A percentile compares a stretch with the other conserved stretches of the same genome.
phyloP scores from a whole-genome alignment of 192 early-diverging fungal species.

The Linnemannia exigua region DNA sequence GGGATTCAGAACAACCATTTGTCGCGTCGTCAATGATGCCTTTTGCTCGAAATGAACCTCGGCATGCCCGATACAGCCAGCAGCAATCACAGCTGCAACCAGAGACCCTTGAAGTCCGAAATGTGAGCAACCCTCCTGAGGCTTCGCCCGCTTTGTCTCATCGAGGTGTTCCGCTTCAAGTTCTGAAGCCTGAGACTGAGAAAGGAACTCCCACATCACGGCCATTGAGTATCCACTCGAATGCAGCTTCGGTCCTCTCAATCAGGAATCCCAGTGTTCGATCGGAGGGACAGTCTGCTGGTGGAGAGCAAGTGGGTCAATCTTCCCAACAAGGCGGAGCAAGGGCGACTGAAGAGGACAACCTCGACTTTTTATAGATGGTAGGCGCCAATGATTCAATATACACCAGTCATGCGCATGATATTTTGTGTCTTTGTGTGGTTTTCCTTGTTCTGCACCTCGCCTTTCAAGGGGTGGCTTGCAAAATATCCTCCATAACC shows the following conservation, averaged over 20 bases:
- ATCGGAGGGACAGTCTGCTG: background rate
- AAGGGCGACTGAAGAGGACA: background rate
- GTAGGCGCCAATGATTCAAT: background rate
- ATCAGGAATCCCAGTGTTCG: background rate
- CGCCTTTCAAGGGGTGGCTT: background rate
- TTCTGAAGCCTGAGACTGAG: background rate
- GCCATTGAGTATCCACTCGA: slow-evolving; percentile 18
- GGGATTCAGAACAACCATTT: slow-evolving; percentile 31
- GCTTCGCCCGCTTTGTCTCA: background rate
- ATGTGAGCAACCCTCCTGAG: background rate
- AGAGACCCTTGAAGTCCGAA: background rate
- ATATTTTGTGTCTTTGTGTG: too few relatives aligned
- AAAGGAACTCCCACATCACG: background rate
- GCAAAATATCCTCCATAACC: background rate
- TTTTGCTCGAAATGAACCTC: slow-evolving; percentile 16
- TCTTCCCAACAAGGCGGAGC: background rate
- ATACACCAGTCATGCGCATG: background rate
- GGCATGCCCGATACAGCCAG: slow-evolving; percentile 21
- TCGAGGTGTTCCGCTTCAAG: slow-evolving; percentile 5
- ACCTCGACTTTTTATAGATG: background rate
- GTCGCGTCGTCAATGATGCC: slow-evolving; percentile 48
- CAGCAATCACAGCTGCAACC: slow-evolving; percentile 8
- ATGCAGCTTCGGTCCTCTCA: background rate
- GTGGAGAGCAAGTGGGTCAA: background rate
- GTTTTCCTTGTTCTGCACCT: background rate